Evolutionary conservation across 495 filamentous ascomycete species (phyloP), one percentile per base, ranked within the genome.

Genomic region (Aspergillus steynii): DNA sequence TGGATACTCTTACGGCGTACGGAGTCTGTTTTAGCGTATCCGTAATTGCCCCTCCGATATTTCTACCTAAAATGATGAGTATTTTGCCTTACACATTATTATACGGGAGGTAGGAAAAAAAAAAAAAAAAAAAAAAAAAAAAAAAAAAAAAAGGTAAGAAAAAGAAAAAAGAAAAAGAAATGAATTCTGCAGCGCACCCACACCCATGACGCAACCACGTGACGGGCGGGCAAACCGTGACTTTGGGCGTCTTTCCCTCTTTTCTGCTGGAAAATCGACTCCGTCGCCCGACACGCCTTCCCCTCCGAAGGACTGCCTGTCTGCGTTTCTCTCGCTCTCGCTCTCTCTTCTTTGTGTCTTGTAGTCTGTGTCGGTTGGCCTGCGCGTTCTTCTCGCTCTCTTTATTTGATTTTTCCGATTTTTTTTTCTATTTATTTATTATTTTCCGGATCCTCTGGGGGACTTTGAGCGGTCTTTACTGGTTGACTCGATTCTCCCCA

Each of bases 131-230:
- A 34, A 34, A 7, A 8, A 8, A 37, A 6, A 37, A 37, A 10
- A 37, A 10, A 8, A 37, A 37, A 37, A 37, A 8, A 37, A 42
- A 42, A 42, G 9, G 2, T 12, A 2, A 15, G 42, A 15, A 8
- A 49, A 5, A 25, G 5, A 6, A 57, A 15, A n/a, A 4, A 5
- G n/a, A 15, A 12, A 46, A 47, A 25, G 8, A n/a, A 47, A 20
- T 46, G 14, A 61, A 47, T 66, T 65, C 61, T 70, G 68, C 65
- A 67, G 56, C 45, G 61, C 60, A 65, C 61, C 64, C 68, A 65
- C 69, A 68, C 70, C 65, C 71, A 76, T 77, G 73, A 76, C 72
- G 71, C 69, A 70, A 68, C 71, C 76, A 79, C 77, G 77, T 79
- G 77, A 79, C 70, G 71, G 63, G 55, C 54, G 63, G 61, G 60